These are phyloP conservation scores for Blepharisma undulans DNA, from an alignment of 169 alveolate species.

Conservation along the genomic window DNA sequence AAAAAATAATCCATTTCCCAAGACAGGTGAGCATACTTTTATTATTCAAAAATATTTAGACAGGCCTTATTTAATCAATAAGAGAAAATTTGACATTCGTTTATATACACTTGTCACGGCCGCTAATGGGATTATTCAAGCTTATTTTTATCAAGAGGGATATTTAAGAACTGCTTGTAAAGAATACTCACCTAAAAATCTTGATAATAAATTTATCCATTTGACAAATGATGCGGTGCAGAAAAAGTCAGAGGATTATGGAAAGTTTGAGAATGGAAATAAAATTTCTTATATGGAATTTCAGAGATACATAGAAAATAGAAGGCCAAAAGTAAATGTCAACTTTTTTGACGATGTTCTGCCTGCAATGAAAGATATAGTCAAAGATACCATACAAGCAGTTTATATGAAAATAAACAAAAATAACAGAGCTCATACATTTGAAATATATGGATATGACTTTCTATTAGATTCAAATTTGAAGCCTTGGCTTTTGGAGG, in stretches of 20 bases:
- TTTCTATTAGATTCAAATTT: slow-evolving; percentile 72
- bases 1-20: neutral
- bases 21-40: slow-evolving; percentile 26
- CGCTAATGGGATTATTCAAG: slow-evolving; percentile 34
- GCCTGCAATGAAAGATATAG: slow-evolving; percentile 41
- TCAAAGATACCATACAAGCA: slow-evolving; percentile 48
- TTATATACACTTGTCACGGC: slow-evolving; percentile 68
- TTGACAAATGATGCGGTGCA: slow-evolving; percentile 79
- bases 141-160: slow-evolving; percentile 70
- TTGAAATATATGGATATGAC: slow-evolving; percentile 82
- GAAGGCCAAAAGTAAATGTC: slow-evolving; percentile 19
- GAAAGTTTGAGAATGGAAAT: slow-evolving; percentile 68
- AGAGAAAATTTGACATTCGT: slow-evolving; percentile 78
- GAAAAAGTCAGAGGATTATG: slow-evolving; percentile 63
- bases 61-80: slow-evolving; percentile 67
- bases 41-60: slow-evolving; percentile 68
- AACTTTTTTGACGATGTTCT: slow-evolving; percentile 28
- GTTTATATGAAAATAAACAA: slow-evolving; percentile 47
- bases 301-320: slow-evolving; percentile 47
- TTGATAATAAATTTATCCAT: slow-evolving; percentile 56
- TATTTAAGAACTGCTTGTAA: slow-evolving; percentile 68
- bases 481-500: slow-evolving; percentile 75
- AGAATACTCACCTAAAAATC: slow-evolving; percentile 48
- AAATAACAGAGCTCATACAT: slow-evolving; percentile 53
- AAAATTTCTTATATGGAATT: slow-evolving; percentile 61